Evolutionary conservation across 2,329 filamentous ascomycete species (phyloP).

Genomic region (Aspergillus hortae): DNA sequence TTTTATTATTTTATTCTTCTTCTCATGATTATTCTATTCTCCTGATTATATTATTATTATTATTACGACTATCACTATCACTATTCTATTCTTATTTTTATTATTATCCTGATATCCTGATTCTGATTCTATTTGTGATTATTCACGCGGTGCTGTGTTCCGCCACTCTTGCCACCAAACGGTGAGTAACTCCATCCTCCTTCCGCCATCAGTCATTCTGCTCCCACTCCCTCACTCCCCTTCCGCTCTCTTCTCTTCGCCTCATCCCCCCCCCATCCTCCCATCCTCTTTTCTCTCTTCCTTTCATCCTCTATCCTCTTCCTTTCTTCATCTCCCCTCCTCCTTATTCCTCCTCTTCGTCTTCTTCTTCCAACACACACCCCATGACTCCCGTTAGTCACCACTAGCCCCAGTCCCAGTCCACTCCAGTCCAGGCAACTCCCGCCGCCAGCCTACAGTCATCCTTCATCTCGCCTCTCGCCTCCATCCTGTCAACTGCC

Average conservation of each 20-base stretch:
- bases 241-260: background rate
- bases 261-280: background rate
- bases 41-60: too few relatives aligned
- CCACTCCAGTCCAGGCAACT: background rate
- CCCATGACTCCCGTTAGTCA: background rate
- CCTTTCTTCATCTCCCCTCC: background rate
- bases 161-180: conserved; percentile 1
- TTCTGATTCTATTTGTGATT: background rate
- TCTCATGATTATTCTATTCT: background rate
- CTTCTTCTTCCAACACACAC: background rate
- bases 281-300: background rate
- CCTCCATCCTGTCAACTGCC: background rate
- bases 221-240: too few relatives aligned
- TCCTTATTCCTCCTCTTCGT: conserved; percentile 2
- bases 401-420: background rate
- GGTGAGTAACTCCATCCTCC: background rate
- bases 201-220: too few relatives aligned
- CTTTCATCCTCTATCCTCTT: conserved; percentile 1
- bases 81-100: background rate
- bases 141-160: background rate
- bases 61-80: too few relatives aligned
- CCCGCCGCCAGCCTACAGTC: background rate
- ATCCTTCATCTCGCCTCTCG: background rate
- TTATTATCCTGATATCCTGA: background rate
- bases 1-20: background rate